Evolutionary conservation across 139 green algal species (phyloP), one percentile per base, ranked within the genome.

Genomic region (Zygnema circumcarinatum): DNA sequence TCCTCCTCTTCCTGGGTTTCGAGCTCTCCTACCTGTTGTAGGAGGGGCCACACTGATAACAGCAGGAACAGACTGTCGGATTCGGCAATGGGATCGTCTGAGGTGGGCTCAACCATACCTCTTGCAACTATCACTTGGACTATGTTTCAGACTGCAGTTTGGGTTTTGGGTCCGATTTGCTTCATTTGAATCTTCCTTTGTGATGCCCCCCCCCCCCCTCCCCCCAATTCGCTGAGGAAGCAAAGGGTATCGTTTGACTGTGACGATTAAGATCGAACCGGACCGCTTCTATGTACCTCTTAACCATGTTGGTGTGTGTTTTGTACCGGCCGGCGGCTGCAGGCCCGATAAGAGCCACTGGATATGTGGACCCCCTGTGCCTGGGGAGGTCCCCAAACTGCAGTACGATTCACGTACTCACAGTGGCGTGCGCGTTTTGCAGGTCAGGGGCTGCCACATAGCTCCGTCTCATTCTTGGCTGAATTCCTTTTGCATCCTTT

Each of bases 31-130:
- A 33, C 81, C 79, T 2, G 29, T 90, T 38, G 25, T 33, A 0
- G 79, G 86, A 31, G 86, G 86, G 38, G 3, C 21, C 38, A 72
- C 31, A 3, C 32, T 90, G 16, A 72, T 90, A n/a, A 90, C 79
- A 36, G 86, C 16, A 33, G 86, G 86, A 47, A 90, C 80, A 2
- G 86, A 90, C 62, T 89, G 80, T 38, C 75, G 86, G 53, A 89
- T 90, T 72, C 67, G 86, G 22, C 40, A 52, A 31, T 90, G 86
- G 86, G 83, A 88, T 56, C 39, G 84, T 20, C 16, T 79, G 20
- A 83, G 75, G 75, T 83, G 32, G 38, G 47, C 22, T 1, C 73
- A 11, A 33, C 69, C n/a, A n/a, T n/a, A n/a, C n/a, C n/a, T n/a
- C n/a, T n/a, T n/a, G n/a, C n/a, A n/a, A 31, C 56, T 2, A 1